Evolutionary conservation across 257 asterid genomes (phyloP).

Genomic region (Solanum lycopersicoides): DNA sequence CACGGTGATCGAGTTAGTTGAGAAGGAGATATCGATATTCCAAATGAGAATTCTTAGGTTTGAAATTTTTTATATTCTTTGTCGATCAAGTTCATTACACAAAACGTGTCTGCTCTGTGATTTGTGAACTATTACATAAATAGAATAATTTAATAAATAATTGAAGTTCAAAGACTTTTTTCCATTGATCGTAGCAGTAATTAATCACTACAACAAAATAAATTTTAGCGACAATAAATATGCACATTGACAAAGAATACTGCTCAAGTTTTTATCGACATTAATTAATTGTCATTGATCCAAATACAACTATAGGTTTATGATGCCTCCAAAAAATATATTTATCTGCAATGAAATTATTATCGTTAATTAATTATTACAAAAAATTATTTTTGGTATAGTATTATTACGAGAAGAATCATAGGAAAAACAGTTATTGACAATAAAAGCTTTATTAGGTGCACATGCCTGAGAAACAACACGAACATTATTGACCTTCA

Average conservation of each 20-base stretch:
- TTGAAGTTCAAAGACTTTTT: background rate
- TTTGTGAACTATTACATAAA: background rate
- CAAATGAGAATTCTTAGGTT: no score
- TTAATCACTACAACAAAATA: no score
- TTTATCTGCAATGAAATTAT: no score
- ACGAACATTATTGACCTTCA: background rate
- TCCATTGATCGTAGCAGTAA: background rate
- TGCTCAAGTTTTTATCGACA: no score
- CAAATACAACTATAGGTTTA: no score
- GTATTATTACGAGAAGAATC: no score
- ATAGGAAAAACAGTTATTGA: background rate
- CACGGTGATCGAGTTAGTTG: background rate
- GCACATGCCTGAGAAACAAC: background rate
- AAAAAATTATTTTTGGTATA: no score
- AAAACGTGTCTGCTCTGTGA: background rate
- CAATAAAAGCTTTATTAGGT: background rate
- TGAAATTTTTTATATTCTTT: no score
- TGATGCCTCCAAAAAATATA: no score
- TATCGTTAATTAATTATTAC: background rate
- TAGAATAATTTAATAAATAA: background rate
- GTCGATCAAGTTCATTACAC: fast-evolving
- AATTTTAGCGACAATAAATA: no score
- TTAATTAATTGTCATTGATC: no score
- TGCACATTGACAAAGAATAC: no score
- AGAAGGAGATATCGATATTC: background rate